These are phyloP conservation scores for Verticillium klebahnii DNA, from an alignment of 2,329 filamentous ascomycete species.

Conservation along the genomic window DNA sequence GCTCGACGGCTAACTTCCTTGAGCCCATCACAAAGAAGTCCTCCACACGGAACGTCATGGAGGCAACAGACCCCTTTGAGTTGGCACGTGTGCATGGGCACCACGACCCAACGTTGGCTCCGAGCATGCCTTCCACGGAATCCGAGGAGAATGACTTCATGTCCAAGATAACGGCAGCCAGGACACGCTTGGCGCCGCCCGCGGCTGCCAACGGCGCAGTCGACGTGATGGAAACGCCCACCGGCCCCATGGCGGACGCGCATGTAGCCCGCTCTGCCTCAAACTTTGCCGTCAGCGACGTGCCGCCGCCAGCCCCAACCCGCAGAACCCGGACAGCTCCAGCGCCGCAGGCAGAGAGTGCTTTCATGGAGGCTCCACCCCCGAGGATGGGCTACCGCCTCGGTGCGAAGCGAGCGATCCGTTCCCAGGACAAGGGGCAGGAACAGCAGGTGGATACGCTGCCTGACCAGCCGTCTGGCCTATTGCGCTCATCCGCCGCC, in stretches of 20 bases:
- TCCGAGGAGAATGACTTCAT: conserved; percentile 50
- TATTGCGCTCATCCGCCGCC: conserved; percentile 35
- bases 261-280: conserved; percentile 21
- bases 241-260: conserved; percentile 38
- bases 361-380: conserved; percentile 53
- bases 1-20: conserved; percentile 23
- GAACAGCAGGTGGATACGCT: conserved; percentile 30
- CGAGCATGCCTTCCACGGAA: conserved; percentile 35
- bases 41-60: conserved; percentile 29
- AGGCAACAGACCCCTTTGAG: conserved; percentile 47
- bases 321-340: conserved; percentile 48
- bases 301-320: conserved; percentile 41
- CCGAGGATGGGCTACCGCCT: conserved; percentile 56
- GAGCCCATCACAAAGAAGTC: conserved; percentile 39
- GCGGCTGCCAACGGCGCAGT: conserved; percentile 32
- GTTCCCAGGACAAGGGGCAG: conserved; percentile 29
- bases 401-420: conserved; percentile 36
- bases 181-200: conserved; percentile 36
- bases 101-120: conserved; percentile 32
- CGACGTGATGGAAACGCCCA: conserved; percentile 62
- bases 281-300: conserved; percentile 32
- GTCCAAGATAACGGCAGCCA: conserved; percentile 49
- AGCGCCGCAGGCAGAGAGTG: conserved; percentile 40
- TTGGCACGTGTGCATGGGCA: conserved; percentile 34
- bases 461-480: conserved; percentile 33